Evolutionary conservation across 2,329 filamentous ascomycete genomes (phyloP).

Genomic region (Dactylellina parvicollis): DNA sequence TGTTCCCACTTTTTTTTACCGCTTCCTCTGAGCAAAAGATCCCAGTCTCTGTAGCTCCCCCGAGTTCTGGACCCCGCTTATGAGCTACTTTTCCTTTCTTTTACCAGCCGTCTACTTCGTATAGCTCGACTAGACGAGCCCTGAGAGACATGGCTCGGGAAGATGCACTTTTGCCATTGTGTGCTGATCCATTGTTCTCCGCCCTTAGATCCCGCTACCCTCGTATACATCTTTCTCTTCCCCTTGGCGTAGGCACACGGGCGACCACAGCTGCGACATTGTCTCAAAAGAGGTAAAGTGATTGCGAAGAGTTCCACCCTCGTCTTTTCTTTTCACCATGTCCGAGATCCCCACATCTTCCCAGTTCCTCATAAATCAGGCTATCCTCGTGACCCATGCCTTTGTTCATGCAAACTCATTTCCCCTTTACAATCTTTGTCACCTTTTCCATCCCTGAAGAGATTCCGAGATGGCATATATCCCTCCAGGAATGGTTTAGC

Average conservation of each 20-base stretch:
- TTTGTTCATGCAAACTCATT: constrained; percentile 33
- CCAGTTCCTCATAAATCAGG: constrained; percentile 21
- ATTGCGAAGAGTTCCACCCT: constrained; percentile 1
- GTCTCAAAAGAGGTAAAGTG: constrained; percentile 34
- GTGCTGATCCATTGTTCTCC: constrained; percentile 11
- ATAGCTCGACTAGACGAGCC: constrained; percentile 23
- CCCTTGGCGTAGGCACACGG: constrained; percentile 41
- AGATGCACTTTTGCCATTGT: constrained; percentile 26
- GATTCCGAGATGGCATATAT: constrained; percentile 19
- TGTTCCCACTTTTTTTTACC: constrained; percentile 23
- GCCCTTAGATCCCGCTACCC: constrained; percentile 16
- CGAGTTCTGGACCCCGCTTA: constrained; percentile 20
- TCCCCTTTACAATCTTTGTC: constrained; percentile 1
- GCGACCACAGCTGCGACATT: constrained; percentile 6
- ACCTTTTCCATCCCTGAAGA: constrained; percentile 18
- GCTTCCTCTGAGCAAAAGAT: constrained; percentile 15
- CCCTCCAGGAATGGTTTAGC: constrained; percentile 33
- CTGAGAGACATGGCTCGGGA: constrained; percentile 46
- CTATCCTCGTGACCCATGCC: constrained; percentile 48
- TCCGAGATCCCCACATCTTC: constrained; percentile 22
- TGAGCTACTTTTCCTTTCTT: constrained; percentile 9
- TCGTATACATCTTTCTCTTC: constrained; percentile 28
- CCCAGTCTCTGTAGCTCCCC: constrained; percentile 23
- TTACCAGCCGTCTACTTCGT: constrained; percentile 52
- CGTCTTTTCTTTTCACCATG: constrained; percentile 4